A percentile compares a stretch with the other conserved stretches of the same genome.
These are phyloP conservation scores for Royoungia palumana DNA, from an alignment of 768 basidiomycete genomes.

Conservation along the genomic window DNA sequence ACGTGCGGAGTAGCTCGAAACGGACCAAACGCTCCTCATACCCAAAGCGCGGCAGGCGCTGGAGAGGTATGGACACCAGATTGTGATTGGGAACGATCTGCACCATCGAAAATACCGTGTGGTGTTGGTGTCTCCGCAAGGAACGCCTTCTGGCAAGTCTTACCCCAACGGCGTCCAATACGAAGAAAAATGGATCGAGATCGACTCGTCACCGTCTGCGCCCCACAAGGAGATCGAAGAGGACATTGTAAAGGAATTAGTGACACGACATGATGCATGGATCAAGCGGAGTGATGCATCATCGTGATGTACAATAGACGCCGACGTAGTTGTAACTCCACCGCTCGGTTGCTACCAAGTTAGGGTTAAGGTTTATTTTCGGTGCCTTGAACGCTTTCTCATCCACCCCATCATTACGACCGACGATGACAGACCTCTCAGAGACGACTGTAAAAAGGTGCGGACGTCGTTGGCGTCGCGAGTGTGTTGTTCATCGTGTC, in stretches of 20 bases:
- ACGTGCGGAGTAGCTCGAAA: conserved; percentile 70
- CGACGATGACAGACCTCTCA: conserved; percentile 10
- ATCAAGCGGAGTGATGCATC: conserved; percentile 37
- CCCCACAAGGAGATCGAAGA: conserved; percentile 84
- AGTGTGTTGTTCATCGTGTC: conserved; percentile 3
- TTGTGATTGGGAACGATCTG: conserved; percentile 97
- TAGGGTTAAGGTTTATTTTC: conserved; percentile 19
- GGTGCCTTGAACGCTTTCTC: background rate
- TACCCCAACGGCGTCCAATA: conserved; percentile 35
- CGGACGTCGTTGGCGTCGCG: background rate
- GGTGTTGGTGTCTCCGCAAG: conserved; percentile 72
- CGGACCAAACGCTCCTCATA: conserved; percentile 75
- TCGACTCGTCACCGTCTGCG: conserved; percentile 41
- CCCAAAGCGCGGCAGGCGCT: conserved; percentile 89
- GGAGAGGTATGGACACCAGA: conserved; percentile 93
- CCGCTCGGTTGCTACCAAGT: background rate
- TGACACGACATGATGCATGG: conserved; percentile 73
- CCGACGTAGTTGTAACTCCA: background rate
- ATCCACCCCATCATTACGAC: background rate
- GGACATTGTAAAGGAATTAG: conserved; percentile 76
- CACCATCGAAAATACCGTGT: conserved; percentile 88
- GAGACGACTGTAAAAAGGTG: conserved; percentile 14
- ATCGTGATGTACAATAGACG: background rate
- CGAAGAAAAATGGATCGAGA: conserved; percentile 62
- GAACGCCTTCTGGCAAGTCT: conserved; percentile 12